phyloP scores from a whole-genome alignment of 164 flowering plant genomes.

The Liriodendron chinense region DNA sequence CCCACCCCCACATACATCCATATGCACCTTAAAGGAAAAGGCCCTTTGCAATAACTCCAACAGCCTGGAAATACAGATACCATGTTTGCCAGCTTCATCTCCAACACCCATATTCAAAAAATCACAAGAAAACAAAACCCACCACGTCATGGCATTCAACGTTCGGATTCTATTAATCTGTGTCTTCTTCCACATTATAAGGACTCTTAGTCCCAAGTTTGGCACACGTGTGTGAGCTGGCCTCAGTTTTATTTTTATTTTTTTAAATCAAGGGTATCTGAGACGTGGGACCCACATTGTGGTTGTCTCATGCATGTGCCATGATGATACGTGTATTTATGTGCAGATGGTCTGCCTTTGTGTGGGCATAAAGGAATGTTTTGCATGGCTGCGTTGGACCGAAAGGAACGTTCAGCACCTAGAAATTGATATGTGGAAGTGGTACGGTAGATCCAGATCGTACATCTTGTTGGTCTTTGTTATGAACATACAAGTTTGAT shows the following conservation, averaged over 20 bases:
- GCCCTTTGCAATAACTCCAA: neutral
- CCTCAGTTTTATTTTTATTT: neutral
- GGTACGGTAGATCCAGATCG: too few species aligned
- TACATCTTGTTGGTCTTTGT: too few species aligned
- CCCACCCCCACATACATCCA: neutral
- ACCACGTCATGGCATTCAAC: neutral
- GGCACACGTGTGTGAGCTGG: neutral
- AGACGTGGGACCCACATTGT: neutral
- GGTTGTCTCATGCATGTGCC: neutral
- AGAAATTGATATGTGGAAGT: too few species aligned
- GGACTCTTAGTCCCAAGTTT: neutral
- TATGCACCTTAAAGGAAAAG: neutral
- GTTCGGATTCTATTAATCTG: neutral
- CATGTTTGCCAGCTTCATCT: neutral
- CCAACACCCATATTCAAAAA: neutral
- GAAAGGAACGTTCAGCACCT: too few species aligned
- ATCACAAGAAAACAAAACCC: neutral
- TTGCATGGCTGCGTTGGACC: too few species aligned
- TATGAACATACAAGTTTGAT: too few species aligned
- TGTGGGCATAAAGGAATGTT: neutral
- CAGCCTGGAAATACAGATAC: neutral
- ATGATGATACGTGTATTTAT: neutral
- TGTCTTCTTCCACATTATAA: neutral
- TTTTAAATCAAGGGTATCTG: neutral
- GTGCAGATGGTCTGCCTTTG: neutral